phyloP scores from a whole-genome alignment of 164 flowering plant genomes.

The Nymphaea colorata region DNA sequence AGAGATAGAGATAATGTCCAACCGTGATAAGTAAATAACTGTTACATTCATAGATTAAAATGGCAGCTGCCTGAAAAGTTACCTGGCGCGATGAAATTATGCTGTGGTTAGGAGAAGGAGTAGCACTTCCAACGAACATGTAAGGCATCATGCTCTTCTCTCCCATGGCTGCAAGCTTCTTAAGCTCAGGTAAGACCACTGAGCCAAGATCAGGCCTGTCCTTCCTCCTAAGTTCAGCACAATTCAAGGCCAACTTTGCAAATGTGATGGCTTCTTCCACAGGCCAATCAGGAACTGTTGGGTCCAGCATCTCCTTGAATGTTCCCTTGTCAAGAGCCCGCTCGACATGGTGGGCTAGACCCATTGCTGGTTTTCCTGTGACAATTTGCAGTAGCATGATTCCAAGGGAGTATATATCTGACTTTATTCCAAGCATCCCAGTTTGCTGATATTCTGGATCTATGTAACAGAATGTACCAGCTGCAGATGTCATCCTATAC shows the following conservation, averaged over 20 bases:
- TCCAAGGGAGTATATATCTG: conserved; percentile 61
- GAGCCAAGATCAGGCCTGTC: conserved; percentile 57
- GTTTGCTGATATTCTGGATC: conserved; percentile 82
- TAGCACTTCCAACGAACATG: conserved; percentile 4
- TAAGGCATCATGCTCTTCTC: conserved; percentile 26
- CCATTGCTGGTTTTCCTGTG: conserved; percentile 64
- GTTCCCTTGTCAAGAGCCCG: conserved; percentile 43
- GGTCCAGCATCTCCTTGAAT: conserved; percentile 46
- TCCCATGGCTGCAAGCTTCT: conserved; percentile 36
- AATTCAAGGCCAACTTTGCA: conserved; percentile 42
- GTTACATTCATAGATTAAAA: neutral
- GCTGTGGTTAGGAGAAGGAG: conserved; percentile 15
- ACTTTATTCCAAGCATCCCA: conserved; percentile 62
- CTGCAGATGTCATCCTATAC: conserved; percentile 61
- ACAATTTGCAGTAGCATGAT: conserved; percentile 55
- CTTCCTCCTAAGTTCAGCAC: conserved; percentile 49
- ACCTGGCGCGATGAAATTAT: neutral
- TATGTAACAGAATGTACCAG: conserved; percentile 71
- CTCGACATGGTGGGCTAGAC: conserved; percentile 46
- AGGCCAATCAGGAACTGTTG: conserved; percentile 53
- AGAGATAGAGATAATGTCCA: neutral
- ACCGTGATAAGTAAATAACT: neutral
- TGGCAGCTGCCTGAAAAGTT: neutral
- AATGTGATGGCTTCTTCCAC: conserved; percentile 34
- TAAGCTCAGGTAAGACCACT: conserved; percentile 44